Conservation (phyloP, 306 rosid species). For the Vicia villosa region DNA sequence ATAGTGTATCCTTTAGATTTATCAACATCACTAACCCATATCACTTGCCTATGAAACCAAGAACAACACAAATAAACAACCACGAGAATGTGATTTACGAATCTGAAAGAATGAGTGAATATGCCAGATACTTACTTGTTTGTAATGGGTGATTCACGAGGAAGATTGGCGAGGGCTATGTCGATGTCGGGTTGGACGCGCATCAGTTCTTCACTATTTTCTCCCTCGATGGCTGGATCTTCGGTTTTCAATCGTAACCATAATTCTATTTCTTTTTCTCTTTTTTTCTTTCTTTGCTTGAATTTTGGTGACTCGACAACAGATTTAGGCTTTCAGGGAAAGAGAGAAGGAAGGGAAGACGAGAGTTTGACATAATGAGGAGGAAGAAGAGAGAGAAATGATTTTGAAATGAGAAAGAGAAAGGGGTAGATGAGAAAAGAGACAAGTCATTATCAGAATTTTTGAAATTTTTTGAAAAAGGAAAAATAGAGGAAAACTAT, state of each 20-base stretch:
- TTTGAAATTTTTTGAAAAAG: too few relatives aligned
- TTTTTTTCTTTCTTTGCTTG: background rate
- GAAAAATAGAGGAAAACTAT: too few relatives aligned
- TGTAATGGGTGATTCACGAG: conserved; percentile 61
- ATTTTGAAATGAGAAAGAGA: too few relatives aligned
- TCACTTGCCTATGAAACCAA: conserved; percentile 61
- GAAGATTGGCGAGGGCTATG: conserved; percentile 57
- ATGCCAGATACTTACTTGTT: conserved; percentile 45
- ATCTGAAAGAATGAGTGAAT: background rate
- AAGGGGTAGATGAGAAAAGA: too few relatives aligned
- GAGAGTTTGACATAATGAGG: too few relatives aligned
- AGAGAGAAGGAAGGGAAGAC: too few relatives aligned
- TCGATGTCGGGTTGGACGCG: too few relatives aligned
- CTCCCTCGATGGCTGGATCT: conserved; percentile 53
- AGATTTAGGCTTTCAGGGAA: too few relatives aligned
- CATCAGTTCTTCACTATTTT: conserved; percentile 66
- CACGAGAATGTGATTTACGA: background rate
- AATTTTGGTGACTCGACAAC: background rate
- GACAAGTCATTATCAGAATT: too few relatives aligned
- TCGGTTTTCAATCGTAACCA: conserved; percentile 63
- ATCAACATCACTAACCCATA: conserved; percentile 80
- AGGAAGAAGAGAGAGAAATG: too few relatives aligned
- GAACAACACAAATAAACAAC: background rate
- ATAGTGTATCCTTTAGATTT: conserved; percentile 72
- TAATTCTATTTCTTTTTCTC: conserved; percentile 45